These are phyloP conservation scores for Epichloe gansuensis DNA, from an alignment of 2,329 filamentous ascomycete genomes.

Conservation along the genomic window DNA sequence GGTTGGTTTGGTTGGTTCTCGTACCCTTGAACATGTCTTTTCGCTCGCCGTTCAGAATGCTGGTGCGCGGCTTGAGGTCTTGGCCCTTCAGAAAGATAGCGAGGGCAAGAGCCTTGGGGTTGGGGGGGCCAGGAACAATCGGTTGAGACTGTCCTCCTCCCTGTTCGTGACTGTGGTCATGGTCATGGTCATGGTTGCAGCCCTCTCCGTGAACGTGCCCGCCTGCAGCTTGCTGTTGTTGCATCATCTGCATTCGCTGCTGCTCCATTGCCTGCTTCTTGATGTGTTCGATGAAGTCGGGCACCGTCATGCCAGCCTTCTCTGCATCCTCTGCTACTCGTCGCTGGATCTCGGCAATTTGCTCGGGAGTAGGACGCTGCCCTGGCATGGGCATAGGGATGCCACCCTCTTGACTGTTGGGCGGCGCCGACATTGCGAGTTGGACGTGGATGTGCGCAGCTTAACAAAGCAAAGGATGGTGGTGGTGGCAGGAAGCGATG, in stretches of 20 bases:
- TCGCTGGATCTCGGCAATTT: conserved; percentile 72
- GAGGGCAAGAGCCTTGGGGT: conserved; percentile 76
- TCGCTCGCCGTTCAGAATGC: conserved; percentile 87
- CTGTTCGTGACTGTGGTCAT: conserved; percentile 13
- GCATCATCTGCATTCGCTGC: conserved; percentile 34
- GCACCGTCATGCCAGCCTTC: conserved; percentile 72
- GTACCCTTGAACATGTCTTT: conserved; percentile 96
- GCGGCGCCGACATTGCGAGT: conserved; percentile 17
- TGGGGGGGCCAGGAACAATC: conserved; percentile 72
- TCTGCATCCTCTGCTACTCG: conserved; percentile 72
- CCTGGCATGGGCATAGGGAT: conserved; percentile 14
- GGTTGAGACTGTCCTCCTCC: conserved; percentile 47
- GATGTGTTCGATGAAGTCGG: conserved; percentile 65
- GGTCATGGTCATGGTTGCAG: conserved; percentile 17
- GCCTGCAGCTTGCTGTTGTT: conserved; percentile 12
- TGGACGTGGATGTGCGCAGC: not conserved
- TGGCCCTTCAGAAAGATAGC: conserved; percentile 78
- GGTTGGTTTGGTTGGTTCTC: conserved; percentile 2
- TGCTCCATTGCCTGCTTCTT: conserved; percentile 42
- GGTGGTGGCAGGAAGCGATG: not conserved
- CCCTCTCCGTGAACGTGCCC: conserved; percentile 11
- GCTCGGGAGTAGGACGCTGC: conserved; percentile 60
- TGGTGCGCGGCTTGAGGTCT: conserved; percentile 78
- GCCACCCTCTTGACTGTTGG: conserved; percentile 13
- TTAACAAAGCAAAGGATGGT: conserved; percentile 7